phyloP scores from a whole-genome alignment of 805 yeast species.

The Candida xyloterini region DNA sequence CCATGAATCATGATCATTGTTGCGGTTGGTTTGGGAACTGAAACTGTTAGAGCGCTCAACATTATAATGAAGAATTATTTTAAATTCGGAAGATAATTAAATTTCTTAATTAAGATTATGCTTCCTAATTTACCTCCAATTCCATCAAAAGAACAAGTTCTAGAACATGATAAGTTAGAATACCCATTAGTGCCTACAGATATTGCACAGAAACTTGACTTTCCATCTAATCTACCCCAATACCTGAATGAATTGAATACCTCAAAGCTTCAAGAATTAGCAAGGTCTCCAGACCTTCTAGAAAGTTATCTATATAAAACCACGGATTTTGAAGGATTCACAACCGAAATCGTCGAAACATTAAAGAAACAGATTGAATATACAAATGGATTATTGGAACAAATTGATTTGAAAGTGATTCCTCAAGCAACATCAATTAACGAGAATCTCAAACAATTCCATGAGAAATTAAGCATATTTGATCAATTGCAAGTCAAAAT shows the following conservation, averaged over 20 bases:
- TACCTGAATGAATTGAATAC: conserved; percentile 25
- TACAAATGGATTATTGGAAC: conserved; percentile 30
- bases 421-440: conserved; percentile 22
- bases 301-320: conserved; percentile 19
- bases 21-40: conserved; percentile 49
- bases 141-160: conserved; percentile 9
- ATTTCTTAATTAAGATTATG: neutral
- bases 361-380: conserved; percentile 38
- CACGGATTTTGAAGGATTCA: conserved; percentile 14
- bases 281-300: conserved; percentile 15
- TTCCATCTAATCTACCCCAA: conserved; percentile 18
- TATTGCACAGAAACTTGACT: conserved; percentile 8
- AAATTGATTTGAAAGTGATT: conserved; percentile 24
- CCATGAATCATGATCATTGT: conserved; percentile 84
- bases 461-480: conserved; percentile 19
- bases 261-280: conserved; percentile 21
- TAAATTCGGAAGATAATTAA: conserved; percentile 2
- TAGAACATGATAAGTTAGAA: conserved; percentile 21
- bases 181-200: conserved; percentile 25
- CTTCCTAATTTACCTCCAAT: conserved; percentile 5
- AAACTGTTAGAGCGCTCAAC: conserved; percentile 35
- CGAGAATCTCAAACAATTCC: conserved; percentile 25
- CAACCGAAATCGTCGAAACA: conserved; percentile 26
- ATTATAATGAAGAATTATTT: neutral
- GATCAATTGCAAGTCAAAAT: conserved; percentile 26